Percentiles rank a stretch among this genome's conserved stretches.
Conservation (phyloP, 2,329 filamentous ascomycete species). For the Dactylellina sp. region DNA sequence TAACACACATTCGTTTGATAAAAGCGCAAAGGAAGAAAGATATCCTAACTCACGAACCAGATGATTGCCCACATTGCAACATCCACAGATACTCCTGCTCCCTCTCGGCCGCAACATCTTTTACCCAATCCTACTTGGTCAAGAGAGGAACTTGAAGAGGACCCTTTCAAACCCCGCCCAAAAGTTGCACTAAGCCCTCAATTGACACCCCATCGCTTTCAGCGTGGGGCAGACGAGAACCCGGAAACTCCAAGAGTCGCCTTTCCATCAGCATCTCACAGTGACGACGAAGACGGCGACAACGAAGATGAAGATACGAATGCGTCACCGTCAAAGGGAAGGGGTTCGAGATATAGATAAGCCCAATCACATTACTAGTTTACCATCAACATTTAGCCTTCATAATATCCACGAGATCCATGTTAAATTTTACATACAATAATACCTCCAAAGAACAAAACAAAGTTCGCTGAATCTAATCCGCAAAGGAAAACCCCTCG, state of each 20-base stretch:
- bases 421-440: background rate
- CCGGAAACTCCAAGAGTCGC: slow-evolving; percentile 33
- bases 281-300: slow-evolving; percentile 37
- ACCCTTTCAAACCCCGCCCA: slow-evolving; percentile 60
- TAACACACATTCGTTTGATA: slow-evolving; percentile 26
- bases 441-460: background rate
- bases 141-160: slow-evolving; percentile 58
- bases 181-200: slow-evolving; percentile 60
- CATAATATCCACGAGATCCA: background rate
- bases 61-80: slow-evolving; percentile 53
- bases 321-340: slow-evolving; percentile 46
- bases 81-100: slow-evolving; percentile 54
- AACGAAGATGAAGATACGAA: slow-evolving; percentile 37
- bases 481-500: background rate
- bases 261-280: slow-evolving; percentile 15
- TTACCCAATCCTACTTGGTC: slow-evolving; percentile 38
- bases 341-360: slow-evolving; percentile 41
- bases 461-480: slow-evolving; percentile 9
- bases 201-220: slow-evolving; percentile 55
- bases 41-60: slow-evolving; percentile 18
- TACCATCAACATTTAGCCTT: too few species aligned
- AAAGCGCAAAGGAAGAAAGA: background rate
- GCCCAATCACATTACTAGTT: background rate
- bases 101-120: slow-evolving; percentile 24
- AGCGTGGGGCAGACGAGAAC: background rate